These are phyloP conservation scores for Solanum sejunctum DNA, from an alignment of 257 asterid species.

Conservation along the genomic window DNA sequence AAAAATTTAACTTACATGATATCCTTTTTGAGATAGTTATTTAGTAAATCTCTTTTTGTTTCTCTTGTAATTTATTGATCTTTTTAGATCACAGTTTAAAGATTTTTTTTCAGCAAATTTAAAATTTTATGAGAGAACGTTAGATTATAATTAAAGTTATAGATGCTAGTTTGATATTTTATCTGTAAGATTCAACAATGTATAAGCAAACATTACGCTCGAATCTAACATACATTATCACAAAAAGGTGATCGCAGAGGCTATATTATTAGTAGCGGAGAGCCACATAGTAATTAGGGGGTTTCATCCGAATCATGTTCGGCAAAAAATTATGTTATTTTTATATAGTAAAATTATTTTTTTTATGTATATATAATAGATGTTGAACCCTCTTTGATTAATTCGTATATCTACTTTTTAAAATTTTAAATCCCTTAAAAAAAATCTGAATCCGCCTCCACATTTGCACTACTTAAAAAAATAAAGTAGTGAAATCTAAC, in stretches of 20 bases:
- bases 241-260: not conserved
- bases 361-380: too few species aligned
- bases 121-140: not conserved
- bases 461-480: not conserved
- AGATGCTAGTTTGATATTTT: not conserved
- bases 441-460: too few species aligned
- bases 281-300: too few species aligned
- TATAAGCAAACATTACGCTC: not conserved
- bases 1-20: too few species aligned
- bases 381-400: too few species aligned
- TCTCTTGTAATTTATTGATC: not conserved
- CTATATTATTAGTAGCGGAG: not conserved
- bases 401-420: too few species aligned
- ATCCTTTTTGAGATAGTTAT: not conserved
- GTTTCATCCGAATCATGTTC: too few species aligned
- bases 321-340: too few species aligned
- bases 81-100: not conserved
- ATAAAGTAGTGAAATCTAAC: not conserved
- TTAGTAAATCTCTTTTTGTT: not conserved
- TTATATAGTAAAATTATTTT: too few species aligned
- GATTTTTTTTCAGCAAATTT: not conserved
- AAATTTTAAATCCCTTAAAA: too few species aligned
- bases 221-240: not conserved
- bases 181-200: not conserved
- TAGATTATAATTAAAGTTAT: not conserved